These are phyloP conservation scores for Cystobasidiopsis lactophilus DNA, from an alignment of 768 basidiomycete genomes.

Conservation along the genomic window DNA sequence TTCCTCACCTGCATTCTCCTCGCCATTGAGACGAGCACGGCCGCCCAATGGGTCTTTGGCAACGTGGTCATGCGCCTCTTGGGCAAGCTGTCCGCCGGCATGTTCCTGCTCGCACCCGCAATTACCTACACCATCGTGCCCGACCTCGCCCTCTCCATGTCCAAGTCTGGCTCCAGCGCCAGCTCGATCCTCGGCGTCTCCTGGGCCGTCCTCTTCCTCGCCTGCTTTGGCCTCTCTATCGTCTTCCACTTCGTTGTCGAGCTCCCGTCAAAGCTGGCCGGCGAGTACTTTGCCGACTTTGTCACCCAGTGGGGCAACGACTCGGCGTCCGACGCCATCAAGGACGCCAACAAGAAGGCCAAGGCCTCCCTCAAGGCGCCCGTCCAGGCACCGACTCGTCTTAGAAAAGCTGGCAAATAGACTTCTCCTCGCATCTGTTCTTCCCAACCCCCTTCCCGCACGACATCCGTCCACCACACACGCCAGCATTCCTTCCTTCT, in stretches of 20 bases:
- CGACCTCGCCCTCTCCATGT: constrained; percentile 16
- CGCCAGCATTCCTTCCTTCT: no score
- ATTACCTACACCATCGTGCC: constrained; percentile 21
- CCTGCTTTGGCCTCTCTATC: constrained; percentile 16
- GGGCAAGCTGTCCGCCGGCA: constrained; percentile 20
- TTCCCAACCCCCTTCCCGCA: no score
- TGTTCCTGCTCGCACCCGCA: constrained; percentile 20
- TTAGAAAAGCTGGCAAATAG: background rate
- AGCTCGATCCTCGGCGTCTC: constrained; percentile 17
- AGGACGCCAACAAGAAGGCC: background rate
- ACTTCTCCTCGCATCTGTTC: background rate
- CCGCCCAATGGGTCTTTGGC: constrained; percentile 19
- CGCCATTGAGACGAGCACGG: constrained; percentile 19
- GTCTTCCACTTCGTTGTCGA: constrained; percentile 22
- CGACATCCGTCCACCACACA: no score
- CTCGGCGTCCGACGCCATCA: background rate
- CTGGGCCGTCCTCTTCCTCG: constrained; percentile 19
- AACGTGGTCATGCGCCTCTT: constrained; percentile 21
- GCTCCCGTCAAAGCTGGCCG: constrained; percentile 20
- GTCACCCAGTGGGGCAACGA: constrained; percentile 15
- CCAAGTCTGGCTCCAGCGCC: constrained; percentile 13
- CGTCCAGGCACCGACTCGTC: background rate
- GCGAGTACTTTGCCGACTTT: constrained; percentile 19
- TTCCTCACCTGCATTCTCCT: constrained; percentile 19
- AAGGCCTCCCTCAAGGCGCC: background rate